These are phyloP conservation scores for Pythium plurisporium DNA, from an alignment of 352 stramenopile species.

Conservation along the genomic window DNA sequence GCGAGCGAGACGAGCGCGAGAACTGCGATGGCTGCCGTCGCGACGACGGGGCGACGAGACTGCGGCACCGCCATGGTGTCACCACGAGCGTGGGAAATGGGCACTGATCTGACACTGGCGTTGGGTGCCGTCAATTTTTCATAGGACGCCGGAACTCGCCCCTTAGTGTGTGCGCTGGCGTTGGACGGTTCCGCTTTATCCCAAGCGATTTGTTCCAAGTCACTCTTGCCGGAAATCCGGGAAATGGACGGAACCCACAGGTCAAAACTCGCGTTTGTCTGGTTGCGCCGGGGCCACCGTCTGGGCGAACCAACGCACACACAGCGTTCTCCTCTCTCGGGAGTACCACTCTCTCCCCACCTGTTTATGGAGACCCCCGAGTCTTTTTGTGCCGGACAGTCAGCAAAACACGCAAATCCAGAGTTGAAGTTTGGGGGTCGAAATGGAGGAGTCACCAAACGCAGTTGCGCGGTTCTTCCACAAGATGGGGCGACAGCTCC, in stretches of 20 bases:
- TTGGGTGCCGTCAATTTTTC: background rate
- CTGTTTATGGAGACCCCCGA: conserved; percentile 8
- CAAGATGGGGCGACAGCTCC: background rate
- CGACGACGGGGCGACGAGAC: background rate
- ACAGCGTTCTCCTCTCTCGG: too few relatives aligned
- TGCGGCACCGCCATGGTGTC: background rate
- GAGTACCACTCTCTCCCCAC: conserved; percentile 10
- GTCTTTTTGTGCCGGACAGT: background rate
- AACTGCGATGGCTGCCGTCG: background rate
- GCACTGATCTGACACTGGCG: background rate
- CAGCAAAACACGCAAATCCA: background rate
- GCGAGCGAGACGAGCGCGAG: background rate
- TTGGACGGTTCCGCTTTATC: background rate
- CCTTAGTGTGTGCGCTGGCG: background rate
- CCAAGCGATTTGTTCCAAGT: too few relatives aligned
- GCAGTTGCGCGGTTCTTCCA: background rate
- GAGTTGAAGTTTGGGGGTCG: conserved; percentile 4
- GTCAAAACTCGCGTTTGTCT: background rate
- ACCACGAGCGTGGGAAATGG: background rate
- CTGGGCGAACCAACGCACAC: too few relatives aligned
- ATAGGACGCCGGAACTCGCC: background rate
- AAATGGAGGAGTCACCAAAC: background rate
- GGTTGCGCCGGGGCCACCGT: too few relatives aligned
- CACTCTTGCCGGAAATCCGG: too few relatives aligned
- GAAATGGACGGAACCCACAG: background rate